A percentile compares a stretch with the other conserved stretches of the same genome.
These are phyloP conservation scores for Penicillium manginii DNA, from an alignment of 495 filamentous ascomycete genomes.

Conservation along the genomic window DNA sequence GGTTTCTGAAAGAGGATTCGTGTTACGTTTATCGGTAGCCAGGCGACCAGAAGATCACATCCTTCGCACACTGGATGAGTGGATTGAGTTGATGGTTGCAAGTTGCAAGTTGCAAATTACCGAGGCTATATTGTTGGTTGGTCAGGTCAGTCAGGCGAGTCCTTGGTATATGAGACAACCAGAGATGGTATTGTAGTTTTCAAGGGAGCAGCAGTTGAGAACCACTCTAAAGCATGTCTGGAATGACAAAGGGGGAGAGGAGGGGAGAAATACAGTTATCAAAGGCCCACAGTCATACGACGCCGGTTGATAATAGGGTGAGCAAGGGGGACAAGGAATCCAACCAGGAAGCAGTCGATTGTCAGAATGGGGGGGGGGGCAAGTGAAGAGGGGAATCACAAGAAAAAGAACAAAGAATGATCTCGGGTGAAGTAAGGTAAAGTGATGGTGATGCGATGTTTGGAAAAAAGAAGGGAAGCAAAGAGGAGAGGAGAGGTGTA, in stretches of 20 bases:
- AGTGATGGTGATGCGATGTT: not conserved
- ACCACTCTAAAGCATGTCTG: conserved; percentile 6
- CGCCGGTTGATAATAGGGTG: not conserved
- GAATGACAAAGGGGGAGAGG: conserved; percentile 4
- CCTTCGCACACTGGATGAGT: conserved; percentile 4
- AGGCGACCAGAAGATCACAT: conserved; percentile 18
- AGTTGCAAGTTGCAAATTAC: not conserved
- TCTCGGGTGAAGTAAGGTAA: not conserved
- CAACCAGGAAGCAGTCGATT: no score
- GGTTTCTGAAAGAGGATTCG: not conserved
- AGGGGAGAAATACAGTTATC: conserved; percentile 11
- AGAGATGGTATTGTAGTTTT: not conserved
- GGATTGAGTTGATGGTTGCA: not conserved
- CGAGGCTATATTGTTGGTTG: not conserved
- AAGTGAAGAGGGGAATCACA: not conserved
- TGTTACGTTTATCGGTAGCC: conserved; percentile 18
- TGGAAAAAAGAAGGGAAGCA: no score
- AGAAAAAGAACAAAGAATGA: conserved; percentile 5
- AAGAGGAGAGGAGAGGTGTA: not conserved
- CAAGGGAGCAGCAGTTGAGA: not conserved
- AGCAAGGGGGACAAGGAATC: not conserved
- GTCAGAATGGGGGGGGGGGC: not conserved
- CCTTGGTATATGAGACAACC: not conserved
- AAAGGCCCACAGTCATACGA: conserved; percentile 9
- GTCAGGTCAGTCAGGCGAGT: not conserved